Conservation (phyloP, 2,329 filamentous ascomycete genomes). For the Huntiella moniliformis region DNA sequence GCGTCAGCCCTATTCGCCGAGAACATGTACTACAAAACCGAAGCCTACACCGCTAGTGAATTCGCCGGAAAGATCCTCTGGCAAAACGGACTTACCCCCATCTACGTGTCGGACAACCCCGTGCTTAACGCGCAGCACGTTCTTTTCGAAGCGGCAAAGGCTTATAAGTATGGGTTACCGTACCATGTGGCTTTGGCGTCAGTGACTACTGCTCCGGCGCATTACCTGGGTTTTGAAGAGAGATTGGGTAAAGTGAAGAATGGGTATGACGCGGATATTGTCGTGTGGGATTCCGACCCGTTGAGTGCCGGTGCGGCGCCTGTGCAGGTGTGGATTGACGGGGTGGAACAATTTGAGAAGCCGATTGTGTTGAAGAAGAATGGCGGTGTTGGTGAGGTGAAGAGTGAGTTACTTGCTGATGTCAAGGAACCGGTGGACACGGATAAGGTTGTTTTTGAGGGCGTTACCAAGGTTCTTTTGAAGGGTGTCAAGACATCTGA, state of each 20-base stretch:
- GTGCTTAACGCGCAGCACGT: conserved; percentile 53
- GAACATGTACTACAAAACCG: conserved; percentile 55
- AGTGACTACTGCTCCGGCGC: conserved; percentile 40
- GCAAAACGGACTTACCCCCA: conserved; percentile 43
- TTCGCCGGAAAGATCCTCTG: conserved; percentile 47
- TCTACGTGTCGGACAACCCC: conserved; percentile 55
- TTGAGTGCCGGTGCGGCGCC: conserved; percentile 39
- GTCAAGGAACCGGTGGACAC: conserved; percentile 23
- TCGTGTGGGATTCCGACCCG: conserved; percentile 44
- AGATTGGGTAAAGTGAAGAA: conserved; percentile 42
- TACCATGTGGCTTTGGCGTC: conserved; percentile 40
- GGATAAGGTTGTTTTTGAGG: conserved; percentile 33
- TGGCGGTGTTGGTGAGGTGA: conserved; percentile 16
- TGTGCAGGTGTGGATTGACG: conserved; percentile 46
- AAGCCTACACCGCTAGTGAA: conserved; percentile 45
- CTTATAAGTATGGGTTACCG: conserved; percentile 38
- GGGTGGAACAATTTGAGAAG: conserved; percentile 34
- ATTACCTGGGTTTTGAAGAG: conserved; percentile 36
- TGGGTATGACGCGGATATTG: conserved; percentile 42
- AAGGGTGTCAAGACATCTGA: conserved; percentile 7
- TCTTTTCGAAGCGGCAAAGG: conserved; percentile 44
- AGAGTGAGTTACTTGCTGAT: conserved; percentile 23
- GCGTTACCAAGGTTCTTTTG: conserved; percentile 22
- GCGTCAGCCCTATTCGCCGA: conserved; percentile 49
- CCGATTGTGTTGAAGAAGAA: conserved; percentile 37